Evolutionary conservation across 2,329 filamentous ascomycete genomes (phyloP).

Genomic region (Akanthomyces uredinophilus): DNA sequence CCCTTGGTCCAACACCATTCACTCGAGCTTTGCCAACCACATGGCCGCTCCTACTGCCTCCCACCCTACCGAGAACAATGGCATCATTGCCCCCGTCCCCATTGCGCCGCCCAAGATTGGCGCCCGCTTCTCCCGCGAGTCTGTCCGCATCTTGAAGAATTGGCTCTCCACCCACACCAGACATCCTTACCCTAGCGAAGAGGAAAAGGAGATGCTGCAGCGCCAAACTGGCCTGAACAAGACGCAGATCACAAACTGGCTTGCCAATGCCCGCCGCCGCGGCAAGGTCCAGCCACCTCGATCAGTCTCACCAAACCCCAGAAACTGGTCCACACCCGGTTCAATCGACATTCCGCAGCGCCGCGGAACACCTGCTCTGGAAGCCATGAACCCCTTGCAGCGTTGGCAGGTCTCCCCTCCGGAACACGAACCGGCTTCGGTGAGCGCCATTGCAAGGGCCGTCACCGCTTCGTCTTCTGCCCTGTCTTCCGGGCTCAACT

Average conservation of each 20-base stretch:
- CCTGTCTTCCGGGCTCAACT: slow-evolving; percentile 51
- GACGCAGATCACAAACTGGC: slow-evolving; percentile 85
- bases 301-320: slow-evolving; percentile 64
- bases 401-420: slow-evolving; percentile 56
- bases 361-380: slow-evolving; percentile 48
- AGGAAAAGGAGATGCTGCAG: slow-evolving; percentile 77
- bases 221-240: slow-evolving; percentile 74
- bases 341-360: slow-evolving; percentile 70
- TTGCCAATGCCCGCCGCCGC: slow-evolving; percentile 80
- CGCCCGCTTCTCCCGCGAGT: slow-evolving; percentile 73
- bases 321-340: slow-evolving; percentile 50
- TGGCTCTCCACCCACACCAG: slow-evolving; percentile 77
- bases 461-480: slow-evolving; percentile 49
- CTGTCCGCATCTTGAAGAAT: slow-evolving; percentile 73
- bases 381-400: slow-evolving; percentile 52
- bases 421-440: slow-evolving; percentile 55
- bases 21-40: neutral
- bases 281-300: slow-evolving; percentile 69
- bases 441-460: slow-evolving; percentile 53
- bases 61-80: slow-evolving; percentile 20
- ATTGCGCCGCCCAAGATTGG: slow-evolving; percentile 55
- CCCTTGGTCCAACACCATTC: slow-evolving; percentile 38
- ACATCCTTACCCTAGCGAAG: slow-evolving; percentile 83
- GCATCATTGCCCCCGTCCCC: slow-evolving; percentile 22
- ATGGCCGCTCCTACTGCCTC: neutral